Base-by-base conservation (phyloP, 164 flowering plant species). In the Kalanchoe fedtschenkoi region DNA sequence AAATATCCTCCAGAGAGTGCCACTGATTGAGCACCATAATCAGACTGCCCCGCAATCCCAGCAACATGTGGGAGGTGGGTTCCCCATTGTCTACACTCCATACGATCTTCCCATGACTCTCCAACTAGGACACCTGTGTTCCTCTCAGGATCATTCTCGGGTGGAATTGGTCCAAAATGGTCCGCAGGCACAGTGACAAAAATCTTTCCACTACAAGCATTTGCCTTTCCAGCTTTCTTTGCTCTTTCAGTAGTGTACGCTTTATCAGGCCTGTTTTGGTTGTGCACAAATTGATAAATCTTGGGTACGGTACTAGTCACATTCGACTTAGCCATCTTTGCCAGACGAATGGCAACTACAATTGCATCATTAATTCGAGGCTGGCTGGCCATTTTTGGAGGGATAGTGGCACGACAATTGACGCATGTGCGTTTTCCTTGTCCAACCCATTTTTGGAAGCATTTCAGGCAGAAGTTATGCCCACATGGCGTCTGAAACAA, bases 51-150 rank as follows among this genome's bases (percentile, higher is more conserved):
- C 26, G 85, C 85, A 62, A 92, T 92, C 16, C 97, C 98, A 4
- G 86, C 81, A 68, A 92, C 87, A 74, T 79, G 91, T 0, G 91
- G 90, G 55, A 82, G 71, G 75, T 92, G 98, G 0, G 78, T 82
- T 7, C 96, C 97, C 96, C 98, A 92, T 62, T 92, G 98, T 62
- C 96, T 66, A 66, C 93, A 86, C n/a, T 85, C 89, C 82, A 86
- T 39, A 5, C 97, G 75, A 32, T 82, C 83, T 38, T 74, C 83
- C 96, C 96, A 92, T 1, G 56, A 58, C 21, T 92, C 93, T 22
- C 98, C 98, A 13, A 92, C 96, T 61, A 84, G 53, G 28, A 92
- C 83, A 21, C 98, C 98, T 63, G 66, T 84, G 1, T 82, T 81
- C 71, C 87, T 80, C 2, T 2, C 74, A 0, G 96, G 96, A 62